Evolutionary conservation across 306 rosid genomes (phyloP).

Genomic region (Acacia confusa): DNA sequence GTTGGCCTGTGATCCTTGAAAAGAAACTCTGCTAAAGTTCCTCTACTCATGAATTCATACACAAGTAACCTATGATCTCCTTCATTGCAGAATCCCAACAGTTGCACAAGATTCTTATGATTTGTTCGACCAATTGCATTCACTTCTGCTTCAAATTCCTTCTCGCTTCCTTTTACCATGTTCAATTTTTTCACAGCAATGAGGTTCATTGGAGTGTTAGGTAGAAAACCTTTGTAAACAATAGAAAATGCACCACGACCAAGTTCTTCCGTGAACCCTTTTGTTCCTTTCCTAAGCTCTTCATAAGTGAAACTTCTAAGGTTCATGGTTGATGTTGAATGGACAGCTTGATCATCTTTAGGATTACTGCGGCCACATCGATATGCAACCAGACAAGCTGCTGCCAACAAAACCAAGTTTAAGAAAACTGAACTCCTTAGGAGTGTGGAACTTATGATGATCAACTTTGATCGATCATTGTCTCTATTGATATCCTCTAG

Average conservation of each 20-base stretch:
- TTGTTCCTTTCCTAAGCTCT: too few relatives aligned
- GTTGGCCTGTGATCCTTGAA: constrained; percentile 1
- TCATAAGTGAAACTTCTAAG: neutral
- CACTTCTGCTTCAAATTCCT: too few relatives aligned
- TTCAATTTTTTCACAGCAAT: too few relatives aligned
- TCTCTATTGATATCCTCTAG: neutral
- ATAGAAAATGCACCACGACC: too few relatives aligned
- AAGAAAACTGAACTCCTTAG: constrained; percentile 13
- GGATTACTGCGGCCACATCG: neutral
- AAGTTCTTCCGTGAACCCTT: too few relatives aligned
- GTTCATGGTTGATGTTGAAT: neutral
- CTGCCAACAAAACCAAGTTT: neutral
- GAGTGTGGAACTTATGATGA: constrained; percentile 4
- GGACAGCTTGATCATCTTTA: neutral
- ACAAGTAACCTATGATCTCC: constrained; percentile 17
- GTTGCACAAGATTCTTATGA: too few relatives aligned
- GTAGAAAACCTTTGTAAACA: too few relatives aligned
- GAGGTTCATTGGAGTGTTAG: too few relatives aligned
- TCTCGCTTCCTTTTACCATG: neutral
- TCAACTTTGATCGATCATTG: neutral
- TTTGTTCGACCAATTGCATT: too few relatives aligned
- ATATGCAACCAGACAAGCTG: neutral
- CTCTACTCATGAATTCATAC: constrained; percentile 25
- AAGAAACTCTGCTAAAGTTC: constrained; percentile 7
- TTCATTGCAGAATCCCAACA: neutral